Evolutionary conservation across 306 rosid species (phyloP).

Genomic region (Quercus ilex): DNA sequence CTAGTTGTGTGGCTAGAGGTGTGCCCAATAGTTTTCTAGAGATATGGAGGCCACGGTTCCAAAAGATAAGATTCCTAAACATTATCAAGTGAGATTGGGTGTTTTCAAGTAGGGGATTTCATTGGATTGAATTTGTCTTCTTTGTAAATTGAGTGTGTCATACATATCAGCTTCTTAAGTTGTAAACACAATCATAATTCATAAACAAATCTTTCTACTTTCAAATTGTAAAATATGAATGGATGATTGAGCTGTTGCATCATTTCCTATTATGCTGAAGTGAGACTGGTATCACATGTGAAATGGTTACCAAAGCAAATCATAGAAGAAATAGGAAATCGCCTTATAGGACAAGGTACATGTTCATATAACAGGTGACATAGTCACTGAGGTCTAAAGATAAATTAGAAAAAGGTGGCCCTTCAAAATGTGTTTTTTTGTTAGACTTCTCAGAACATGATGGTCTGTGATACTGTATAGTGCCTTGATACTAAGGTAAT

Average conservation of each 20-base stretch:
- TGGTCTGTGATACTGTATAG: background rate
- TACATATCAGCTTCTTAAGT: background rate
- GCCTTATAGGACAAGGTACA: slow-evolving; percentile 37
- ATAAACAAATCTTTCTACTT: background rate
- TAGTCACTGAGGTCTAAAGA: slow-evolving; percentile 20
- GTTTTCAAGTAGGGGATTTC: background rate
- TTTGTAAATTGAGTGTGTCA: background rate
- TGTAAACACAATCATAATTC: background rate
- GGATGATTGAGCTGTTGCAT: background rate
- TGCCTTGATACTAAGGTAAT: slow-evolving; percentile 10
- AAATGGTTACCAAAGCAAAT: background rate
- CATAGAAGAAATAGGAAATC: background rate
- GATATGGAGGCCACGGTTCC: slow-evolving; percentile 7
- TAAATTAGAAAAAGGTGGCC: slow-evolving; percentile 9
- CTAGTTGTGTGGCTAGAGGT: slow-evolving; percentile 9
- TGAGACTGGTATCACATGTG: slow-evolving; percentile 10
- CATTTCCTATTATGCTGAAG: background rate
- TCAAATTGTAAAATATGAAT: background rate
- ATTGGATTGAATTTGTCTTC: slow-evolving; percentile 14
- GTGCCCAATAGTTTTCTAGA: background rate
- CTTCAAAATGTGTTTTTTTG: slow-evolving; percentile 16
- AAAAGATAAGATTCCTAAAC: slow-evolving; percentile 11
- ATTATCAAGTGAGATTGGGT: slow-evolving; percentile 6
- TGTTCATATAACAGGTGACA: slow-evolving; percentile 15
- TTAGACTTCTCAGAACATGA: slow-evolving; percentile 5